Conservation (phyloP, 139 green algal genomes). For the Chlamydomonas sphaeroides region DNA sequence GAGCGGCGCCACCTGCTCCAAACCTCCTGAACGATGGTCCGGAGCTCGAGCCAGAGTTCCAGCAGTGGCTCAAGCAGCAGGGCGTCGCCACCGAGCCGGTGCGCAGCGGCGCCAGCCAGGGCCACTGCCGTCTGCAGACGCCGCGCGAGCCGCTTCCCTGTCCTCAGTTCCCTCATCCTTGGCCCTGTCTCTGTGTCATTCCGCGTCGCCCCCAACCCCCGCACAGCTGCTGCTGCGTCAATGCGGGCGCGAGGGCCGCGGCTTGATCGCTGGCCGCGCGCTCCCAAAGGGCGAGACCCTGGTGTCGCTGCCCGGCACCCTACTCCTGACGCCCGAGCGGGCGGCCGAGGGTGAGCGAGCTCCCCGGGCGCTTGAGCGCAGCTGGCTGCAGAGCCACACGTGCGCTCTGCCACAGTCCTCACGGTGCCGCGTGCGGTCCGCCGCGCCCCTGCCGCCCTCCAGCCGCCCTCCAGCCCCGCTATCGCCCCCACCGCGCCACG, state of each 20-base stretch:
- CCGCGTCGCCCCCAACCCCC: background rate
- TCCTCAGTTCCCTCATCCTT: too few species aligned
- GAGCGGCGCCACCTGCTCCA: too few species aligned
- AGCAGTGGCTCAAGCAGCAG: background rate
- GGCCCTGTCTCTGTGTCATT: too few species aligned
- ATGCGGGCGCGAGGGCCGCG: slow-evolving; percentile 32
- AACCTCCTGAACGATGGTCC: background rate
- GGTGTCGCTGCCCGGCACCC: slow-evolving; percentile 1
- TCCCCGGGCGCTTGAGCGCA: too few species aligned
- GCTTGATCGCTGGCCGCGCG: slow-evolving; percentile 13
- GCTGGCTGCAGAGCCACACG: too few species aligned
- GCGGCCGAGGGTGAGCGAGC: slow-evolving; percentile 12
- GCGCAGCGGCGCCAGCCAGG: background rate
- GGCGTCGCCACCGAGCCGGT: slow-evolving; percentile 18
- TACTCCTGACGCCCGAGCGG: slow-evolving; percentile 24
- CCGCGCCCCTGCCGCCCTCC: too few species aligned
- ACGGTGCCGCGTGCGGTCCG: too few species aligned
- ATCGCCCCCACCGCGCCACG: background rate
- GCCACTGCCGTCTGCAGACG: background rate
- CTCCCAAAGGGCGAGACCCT: slow-evolving; percentile 1
- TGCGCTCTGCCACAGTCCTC: too few species aligned
- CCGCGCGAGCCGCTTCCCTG: too few species aligned
- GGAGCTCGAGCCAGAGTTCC: slow-evolving; percentile 28
- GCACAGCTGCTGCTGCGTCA: slow-evolving; percentile 29
- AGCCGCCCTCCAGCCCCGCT: too few species aligned